Evolutionary conservation across 139 green algal species (phyloP), one percentile per base, ranked within the genome.

Genomic region (Tetradesmus obliquus): DNA sequence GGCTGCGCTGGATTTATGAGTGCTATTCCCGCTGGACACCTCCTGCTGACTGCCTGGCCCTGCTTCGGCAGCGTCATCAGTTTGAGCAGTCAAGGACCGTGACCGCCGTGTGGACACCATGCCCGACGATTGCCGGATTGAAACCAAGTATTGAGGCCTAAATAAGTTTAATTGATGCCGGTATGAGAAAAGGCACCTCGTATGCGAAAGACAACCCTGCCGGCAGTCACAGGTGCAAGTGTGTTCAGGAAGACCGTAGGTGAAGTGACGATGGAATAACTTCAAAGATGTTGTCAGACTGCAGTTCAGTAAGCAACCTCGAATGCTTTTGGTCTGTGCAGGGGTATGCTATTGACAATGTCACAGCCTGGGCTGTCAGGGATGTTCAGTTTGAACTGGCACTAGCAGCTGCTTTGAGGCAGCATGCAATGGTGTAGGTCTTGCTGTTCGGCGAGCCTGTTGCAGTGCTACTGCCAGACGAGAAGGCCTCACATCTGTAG

Each of bases 91-190:
- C 66, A 60, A 4, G 20, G 83, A 88, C n/a, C 83, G 55, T n/a
- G 83, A 88, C 12, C 83, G 83, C 55, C 83, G 55, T 55, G 83
- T 88, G 20, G 83, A 88, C 3, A 88, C 83, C 83, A 88, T 88
- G 54, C 22, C 32, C 8, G 32, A 45, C 32, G 32, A 45, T 45
- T 45, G 32, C 32, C 32, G 32, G 32, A 45, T 45, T 45, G 32
- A 45, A 45, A 45, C 32, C 32, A 45, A 45, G 32, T 45, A 45
- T 45, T 45, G 32, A 45, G 32, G 32, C 32, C 0, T 45, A 45
- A 45, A 45, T 45, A 45, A 45, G 32, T 45, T 45, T 45, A 0
- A 45, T 45, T 45, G 32, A 45, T 45, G 32, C 32, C 32, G 32
- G 32, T 45, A 45, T 45, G 32, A 66, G 57, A 66, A 8, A 66